Evolutionary conservation across 805 yeast species (phyloP), one percentile per base, ranked within the genome.

Genomic region (Candida odintsovae): DNA sequence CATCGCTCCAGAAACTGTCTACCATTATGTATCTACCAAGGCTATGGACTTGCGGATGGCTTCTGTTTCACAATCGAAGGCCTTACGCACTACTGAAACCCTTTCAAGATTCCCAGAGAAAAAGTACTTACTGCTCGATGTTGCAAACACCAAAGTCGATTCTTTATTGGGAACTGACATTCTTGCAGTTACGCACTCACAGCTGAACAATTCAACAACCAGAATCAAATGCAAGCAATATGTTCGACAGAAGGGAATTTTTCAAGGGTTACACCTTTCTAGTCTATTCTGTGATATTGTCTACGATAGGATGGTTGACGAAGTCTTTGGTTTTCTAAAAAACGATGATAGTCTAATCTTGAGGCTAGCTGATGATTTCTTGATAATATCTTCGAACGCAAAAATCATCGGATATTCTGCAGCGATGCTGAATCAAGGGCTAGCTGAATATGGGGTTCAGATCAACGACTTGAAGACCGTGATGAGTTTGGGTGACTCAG

Each of bases 211-310:
- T 12, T 73, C 86, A 0, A 66, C 72, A 0, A 64, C 83, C 0
- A 62, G 63, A 23, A 61, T 75, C 2, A 66, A 67, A 4, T 56
- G 62, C 1, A 50, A 55, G 8, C 63, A 68, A 3, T 76, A 70
- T 56, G 57, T 61, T n/a, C 67, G 95, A 48, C 76, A 67, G 38
- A 62, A 67, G 10, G 98, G 98, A 0, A 71, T 92, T 0, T 90
- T 83, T 45, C 98, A 90, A 66, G 98, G 98, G 0, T 77, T 88
- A 8, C 80, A 83, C 1, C 62, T 90, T 4, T 92, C 96, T 47
- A 76, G 86, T 1, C 68, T 82, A 6, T 70, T 90, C 31, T 89
- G 95, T 51, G 87, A 89, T 51, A 52, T 89, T 1, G 75, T 86
- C 0, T 84, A 85, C 55, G 89, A 85, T 56, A 69, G 73, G 2